Percentiles rank a stretch among this genome's conserved stretches.
Evolutionary conservation across 257 asterid species (phyloP).

Genomic region (Solanum sejunctum): DNA sequence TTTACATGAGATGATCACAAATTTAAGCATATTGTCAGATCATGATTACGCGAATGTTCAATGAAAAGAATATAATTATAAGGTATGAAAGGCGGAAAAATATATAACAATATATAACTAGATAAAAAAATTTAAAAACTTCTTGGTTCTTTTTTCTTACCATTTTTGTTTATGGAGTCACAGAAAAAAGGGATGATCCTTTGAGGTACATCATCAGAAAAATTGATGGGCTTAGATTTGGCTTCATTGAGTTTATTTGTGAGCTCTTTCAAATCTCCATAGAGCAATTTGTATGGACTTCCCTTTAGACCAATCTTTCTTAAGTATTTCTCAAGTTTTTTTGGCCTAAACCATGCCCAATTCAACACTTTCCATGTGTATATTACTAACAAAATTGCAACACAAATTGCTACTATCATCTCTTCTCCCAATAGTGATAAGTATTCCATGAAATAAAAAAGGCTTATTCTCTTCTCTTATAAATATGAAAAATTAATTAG

Average conservation of each 20-base stretch:
- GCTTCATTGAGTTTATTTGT: slow-evolving; percentile 4
- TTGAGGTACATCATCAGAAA: slow-evolving; percentile 21
- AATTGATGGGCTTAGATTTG: slow-evolving; percentile 15
- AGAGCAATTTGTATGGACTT: slow-evolving; percentile 13
- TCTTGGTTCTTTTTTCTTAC: background rate
- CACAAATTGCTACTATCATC: background rate
- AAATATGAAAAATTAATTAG: background rate
- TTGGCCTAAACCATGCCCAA: slow-evolving; percentile 28
- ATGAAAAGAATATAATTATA: background rate
- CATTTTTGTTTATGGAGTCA: slow-evolving; percentile 12
- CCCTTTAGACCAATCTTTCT: slow-evolving; percentile 27
- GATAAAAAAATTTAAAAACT: background rate
- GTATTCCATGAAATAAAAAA: slow-evolving; percentile 6
- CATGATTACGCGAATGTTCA: background rate
- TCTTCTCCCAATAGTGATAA: background rate
- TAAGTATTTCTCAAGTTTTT: slow-evolving; percentile 15
- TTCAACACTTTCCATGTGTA: slow-evolving; percentile 16
- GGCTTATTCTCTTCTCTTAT: background rate
- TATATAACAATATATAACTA: too few species aligned
- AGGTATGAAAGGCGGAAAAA: background rate
- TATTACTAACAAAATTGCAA: background rate
- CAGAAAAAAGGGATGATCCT: slow-evolving; percentile 16
- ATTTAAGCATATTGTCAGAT: background rate
- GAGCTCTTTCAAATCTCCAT: slow-evolving; percentile 26
- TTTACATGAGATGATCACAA: background rate